Percentiles rank a stretch among this genome's conserved stretches.
Conservation (phyloP, 2,329 filamentous ascomycete genomes). For the Diaporthe sp. region DNA sequence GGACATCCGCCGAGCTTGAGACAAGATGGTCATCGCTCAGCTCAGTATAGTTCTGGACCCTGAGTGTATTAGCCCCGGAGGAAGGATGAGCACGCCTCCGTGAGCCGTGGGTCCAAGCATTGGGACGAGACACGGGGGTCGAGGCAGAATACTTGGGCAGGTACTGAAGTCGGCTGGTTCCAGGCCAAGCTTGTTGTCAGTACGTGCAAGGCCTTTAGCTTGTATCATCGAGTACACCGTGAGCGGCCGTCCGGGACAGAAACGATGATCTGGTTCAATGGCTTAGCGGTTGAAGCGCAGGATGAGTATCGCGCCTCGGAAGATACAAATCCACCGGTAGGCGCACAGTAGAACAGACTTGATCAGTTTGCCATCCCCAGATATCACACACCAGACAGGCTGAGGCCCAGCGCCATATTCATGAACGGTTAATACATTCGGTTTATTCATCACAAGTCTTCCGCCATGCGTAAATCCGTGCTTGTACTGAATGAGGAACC, state of each 20-base stretch:
- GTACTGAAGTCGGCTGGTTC: neutral
- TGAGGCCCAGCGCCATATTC: no score
- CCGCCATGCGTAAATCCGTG: neutral
- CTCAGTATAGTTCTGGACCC: neutral
- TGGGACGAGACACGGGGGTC: neutral
- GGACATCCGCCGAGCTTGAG: constrained; percentile 14
- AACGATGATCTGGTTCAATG: neutral
- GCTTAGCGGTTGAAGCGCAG: neutral
- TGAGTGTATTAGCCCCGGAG: neutral
- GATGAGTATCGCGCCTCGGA: no score
- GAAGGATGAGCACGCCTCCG: neutral
- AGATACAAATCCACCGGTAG: neutral
- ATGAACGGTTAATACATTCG: no score
- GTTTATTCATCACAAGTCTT: neutral
- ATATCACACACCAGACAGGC: neutral
- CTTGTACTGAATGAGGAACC: neutral
- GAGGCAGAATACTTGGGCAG: neutral
- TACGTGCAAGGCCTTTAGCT: neutral
- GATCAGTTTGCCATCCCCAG: neutral
- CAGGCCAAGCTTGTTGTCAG: neutral
- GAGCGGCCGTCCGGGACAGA: neutral
- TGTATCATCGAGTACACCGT: neutral
- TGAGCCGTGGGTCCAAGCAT: neutral
- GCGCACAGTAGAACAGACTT: neutral
- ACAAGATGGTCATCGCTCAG: neutral